phyloP scores from a whole-genome alignment of 2,329 filamentous ascomycete genomes.

The Nannizzia gypsea region DNA sequence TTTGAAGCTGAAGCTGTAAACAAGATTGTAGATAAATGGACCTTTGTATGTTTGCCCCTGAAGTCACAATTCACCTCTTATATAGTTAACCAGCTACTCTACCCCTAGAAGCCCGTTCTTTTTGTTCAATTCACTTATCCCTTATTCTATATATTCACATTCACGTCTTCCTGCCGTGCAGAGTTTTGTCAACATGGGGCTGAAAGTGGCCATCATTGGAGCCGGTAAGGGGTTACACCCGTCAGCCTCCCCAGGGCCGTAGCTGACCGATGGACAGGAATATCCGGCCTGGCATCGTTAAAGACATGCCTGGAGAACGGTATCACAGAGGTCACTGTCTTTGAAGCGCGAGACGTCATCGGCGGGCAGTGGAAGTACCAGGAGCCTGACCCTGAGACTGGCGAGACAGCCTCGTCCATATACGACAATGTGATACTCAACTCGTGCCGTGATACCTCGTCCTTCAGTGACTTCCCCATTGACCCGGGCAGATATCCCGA shows the following conservation, averaged over 20 bases:
- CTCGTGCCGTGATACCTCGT: constrained; percentile 29
- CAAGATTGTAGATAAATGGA: too few relatives aligned
- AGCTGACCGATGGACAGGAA: constrained; percentile 16
- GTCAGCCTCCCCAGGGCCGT: background rate
- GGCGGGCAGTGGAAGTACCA: constrained; percentile 34
- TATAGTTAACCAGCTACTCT: background rate
- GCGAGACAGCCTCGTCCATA: constrained; percentile 24
- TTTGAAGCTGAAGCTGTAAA: too few relatives aligned
- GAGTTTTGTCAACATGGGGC: constrained; percentile 3
- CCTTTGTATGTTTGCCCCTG: too few relatives aligned
- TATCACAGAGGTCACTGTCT: constrained; percentile 23
- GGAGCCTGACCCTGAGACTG: constrained; percentile 17
- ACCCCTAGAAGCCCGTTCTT: background rate
- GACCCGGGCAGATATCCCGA: constrained; percentile 29
- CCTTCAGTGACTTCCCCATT: constrained; percentile 32
- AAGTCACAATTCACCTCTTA: too few relatives aligned
- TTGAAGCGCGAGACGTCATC: constrained; percentile 26
- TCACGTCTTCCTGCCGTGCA: background rate
- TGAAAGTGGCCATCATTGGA: constrained; percentile 16
- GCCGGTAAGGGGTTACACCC: constrained; percentile 13
- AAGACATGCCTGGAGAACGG: constrained; percentile 32
- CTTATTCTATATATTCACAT: background rate
- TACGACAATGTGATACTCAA: constrained; percentile 29
- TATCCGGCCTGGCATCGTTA: constrained; percentile 27
- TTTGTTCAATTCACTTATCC: background rate